A percentile compares a stretch with the other conserved stretches of the same genome.
These are phyloP conservation scores for Pythium phragmiticola DNA, from an alignment of 352 stramenopile genomes.

Conservation along the genomic window DNA sequence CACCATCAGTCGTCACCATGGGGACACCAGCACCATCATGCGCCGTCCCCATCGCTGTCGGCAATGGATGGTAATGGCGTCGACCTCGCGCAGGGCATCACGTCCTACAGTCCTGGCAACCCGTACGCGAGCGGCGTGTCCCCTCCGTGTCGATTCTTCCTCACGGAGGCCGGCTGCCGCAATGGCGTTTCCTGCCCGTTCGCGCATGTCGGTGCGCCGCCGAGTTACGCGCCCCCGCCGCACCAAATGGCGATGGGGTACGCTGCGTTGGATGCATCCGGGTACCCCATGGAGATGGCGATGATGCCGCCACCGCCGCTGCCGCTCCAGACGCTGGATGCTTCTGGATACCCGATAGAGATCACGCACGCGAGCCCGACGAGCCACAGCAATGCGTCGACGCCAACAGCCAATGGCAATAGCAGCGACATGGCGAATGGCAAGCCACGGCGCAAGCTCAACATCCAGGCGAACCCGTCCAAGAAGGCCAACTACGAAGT, in stretches of 20 bases:
- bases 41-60: neutral
- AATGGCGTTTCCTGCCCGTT: conserved; percentile 66
- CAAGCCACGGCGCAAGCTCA: conserved; percentile 37
- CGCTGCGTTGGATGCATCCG: conserved; percentile 3
- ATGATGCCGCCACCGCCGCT: conserved; percentile 34
- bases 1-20: neutral
- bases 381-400: conserved; percentile 21
- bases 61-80: conserved; percentile 11
- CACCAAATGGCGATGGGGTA: conserved; percentile 17
- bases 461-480: conserved; percentile 67
- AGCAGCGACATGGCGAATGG: conserved; percentile 7
- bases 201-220: conserved; percentile 31
- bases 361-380: conserved; percentile 23
- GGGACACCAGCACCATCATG: neutral
- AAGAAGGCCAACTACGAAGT: conserved; percentile 67
- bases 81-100: conserved; percentile 10
- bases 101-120: conserved; percentile 34
- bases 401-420: conserved; percentile 7
- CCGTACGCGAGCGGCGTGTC: conserved; percentile 34
- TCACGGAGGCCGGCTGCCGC: conserved; percentile 50
- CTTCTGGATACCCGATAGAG: conserved; percentile 2
- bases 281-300: conserved; percentile 10
- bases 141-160: conserved; percentile 61
- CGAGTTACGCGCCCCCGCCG: conserved; percentile 21
- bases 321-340: conserved; percentile 15